Percentiles rank a stretch among this genome's conserved stretches.
phyloP scores from a whole-genome alignment of 345 rosid genomes.

The Gossypium rotundifolium region DNA sequence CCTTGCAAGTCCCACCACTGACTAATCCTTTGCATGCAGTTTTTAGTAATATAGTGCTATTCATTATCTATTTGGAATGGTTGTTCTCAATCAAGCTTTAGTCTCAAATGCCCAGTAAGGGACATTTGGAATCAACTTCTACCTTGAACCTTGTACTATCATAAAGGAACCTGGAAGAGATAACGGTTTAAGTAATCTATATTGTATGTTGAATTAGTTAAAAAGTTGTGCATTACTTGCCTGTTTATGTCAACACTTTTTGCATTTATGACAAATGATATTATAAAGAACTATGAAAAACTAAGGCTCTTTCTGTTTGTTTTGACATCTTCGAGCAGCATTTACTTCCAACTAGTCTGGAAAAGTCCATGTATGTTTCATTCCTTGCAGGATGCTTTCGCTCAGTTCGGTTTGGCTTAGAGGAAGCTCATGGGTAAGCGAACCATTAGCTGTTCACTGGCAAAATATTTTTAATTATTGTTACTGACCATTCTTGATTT shows the following conservation, averaged over 20 bases:
- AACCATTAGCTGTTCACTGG: conserved; percentile 11
- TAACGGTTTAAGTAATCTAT: neutral
- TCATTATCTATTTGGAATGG: neutral
- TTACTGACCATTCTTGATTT: conserved; percentile 15
- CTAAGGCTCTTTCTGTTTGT: neutral
- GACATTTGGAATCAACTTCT: neutral
- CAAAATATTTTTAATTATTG: neutral
- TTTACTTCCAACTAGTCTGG: conserved; percentile 55
- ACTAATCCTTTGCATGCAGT: neutral
- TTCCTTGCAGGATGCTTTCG: conserved; percentile 92
- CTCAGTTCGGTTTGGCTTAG: conserved; percentile 82
- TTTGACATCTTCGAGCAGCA: conserved; percentile 31
- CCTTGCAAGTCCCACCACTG: neutral
- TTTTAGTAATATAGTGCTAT: neutral
- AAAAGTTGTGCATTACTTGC: neutral
- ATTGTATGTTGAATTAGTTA: neutral
- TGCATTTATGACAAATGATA: neutral
- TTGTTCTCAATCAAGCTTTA: neutral
- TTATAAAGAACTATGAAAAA: neutral
- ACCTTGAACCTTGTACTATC: neutral
- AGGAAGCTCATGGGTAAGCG: conserved; percentile 92
- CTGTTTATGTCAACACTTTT: neutral
- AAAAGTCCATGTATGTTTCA: conserved; percentile 77
- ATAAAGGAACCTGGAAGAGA: neutral
- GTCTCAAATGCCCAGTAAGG: neutral